Base-by-base conservation (phyloP, 2,329 filamentous ascomycete genomes). In the Colletotrichum sansevieriae region DNA sequence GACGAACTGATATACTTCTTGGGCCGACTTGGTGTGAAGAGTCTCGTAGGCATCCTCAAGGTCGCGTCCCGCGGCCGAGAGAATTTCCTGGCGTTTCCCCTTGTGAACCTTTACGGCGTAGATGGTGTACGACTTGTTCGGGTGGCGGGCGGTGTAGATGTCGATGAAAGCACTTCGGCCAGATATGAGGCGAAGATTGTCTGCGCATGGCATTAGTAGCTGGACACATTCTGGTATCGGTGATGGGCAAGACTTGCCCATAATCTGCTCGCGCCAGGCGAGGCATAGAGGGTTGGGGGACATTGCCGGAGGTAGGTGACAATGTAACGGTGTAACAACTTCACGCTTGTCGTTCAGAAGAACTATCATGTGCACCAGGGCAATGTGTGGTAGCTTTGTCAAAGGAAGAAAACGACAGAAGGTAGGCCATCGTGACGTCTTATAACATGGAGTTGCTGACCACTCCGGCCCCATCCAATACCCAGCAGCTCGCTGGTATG, bases 101-200 rank as follows among this genome's bases (percentile, higher is more conserved):
- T 95, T 93, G 79, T 95, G 91, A 65, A 92, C 90, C 79, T 91
- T 90, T 58, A 90, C 86, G 35, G 96, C 91, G 3, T 92, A 91
- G 76, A 96, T 95, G 20, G 63, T 68, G 37, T 59, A 70, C 8
- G 63, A 44, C 44, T 63, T 68, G n/a, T 63, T 58, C 12, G 67
- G 67, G 33, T 67, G 56, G 20, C 64, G 57, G 25, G 67, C 51
- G 5, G 67, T 68, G 33, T 62, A 62, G 29, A 70, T 63, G 44
- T 70, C 67, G 22, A 70, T 49, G 29, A 44, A 29, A 18, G 63
- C 67, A 54, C 64, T 67, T 3, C 64, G 63, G 15, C 64, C 67
- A 5, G 67, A 70, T 43, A 63, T 63, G 29, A 68, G 47, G 13
- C 57, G 64, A 18, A 70, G 44, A 44, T 70, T 70, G 6, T 62